Evolutionary conservation across 805 yeast species (phyloP).

Genomic region (Suhomyces emberorum): DNA sequence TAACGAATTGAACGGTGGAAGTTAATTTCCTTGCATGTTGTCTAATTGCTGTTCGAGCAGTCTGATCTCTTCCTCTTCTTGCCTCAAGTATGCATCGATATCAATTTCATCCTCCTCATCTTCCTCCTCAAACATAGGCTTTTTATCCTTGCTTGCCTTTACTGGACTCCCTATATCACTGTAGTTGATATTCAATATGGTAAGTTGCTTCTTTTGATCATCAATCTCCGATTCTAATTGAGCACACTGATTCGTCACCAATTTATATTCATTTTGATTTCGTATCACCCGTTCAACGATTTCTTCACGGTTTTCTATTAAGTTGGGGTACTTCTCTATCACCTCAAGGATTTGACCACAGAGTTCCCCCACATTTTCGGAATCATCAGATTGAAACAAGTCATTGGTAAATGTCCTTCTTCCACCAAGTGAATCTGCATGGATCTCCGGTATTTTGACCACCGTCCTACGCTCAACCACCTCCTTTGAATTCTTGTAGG

Average conservation of each 20-base stretch:
- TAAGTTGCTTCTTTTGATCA: constrained; percentile 41
- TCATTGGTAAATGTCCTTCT: not conserved
- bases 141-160: constrained; percentile 1
- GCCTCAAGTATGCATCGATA: constrained; percentile 38
- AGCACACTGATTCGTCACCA: constrained; percentile 36
- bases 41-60: constrained; percentile 38
- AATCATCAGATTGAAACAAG: not conserved
- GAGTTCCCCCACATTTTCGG: constrained; percentile 13
- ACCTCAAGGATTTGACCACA: constrained; percentile 41
- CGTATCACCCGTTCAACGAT: constrained; percentile 30
- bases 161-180: constrained; percentile 17
- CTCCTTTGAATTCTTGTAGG: constrained; percentile 13
- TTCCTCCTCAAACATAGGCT: constrained; percentile 1
- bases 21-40: constrained; percentile 5
- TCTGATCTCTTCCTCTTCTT: constrained; percentile 46
- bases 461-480: constrained; percentile 24
- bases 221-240: constrained; percentile 43
- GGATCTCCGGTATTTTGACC: constrained; percentile 22
- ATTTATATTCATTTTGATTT: constrained; percentile 36
- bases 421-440: not conserved
- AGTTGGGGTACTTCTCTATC: constrained; percentile 22
- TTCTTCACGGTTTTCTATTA: constrained; percentile 20
- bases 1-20: no score
- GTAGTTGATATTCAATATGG: constrained; percentile 28
- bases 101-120: constrained; percentile 17